phyloP scores from a whole-genome alignment of 2,329 filamentous ascomycete species.

The Cladosporium sphaerospermum region DNA sequence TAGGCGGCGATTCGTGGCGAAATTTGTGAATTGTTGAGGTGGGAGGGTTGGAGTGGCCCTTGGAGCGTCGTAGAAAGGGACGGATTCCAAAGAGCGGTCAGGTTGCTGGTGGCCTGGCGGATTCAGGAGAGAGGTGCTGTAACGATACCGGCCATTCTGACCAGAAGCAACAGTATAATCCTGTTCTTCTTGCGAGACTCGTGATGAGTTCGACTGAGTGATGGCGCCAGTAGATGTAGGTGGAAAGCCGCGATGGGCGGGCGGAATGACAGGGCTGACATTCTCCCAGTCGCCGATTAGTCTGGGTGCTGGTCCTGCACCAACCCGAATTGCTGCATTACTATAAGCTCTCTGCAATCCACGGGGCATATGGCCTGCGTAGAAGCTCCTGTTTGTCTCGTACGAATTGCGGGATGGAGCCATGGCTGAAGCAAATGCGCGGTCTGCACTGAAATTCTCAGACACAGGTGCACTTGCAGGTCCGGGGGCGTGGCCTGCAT shows the following conservation, averaged over 20 bases:
- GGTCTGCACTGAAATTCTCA: slow-evolving; percentile 23
- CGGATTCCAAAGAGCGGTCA: neutral
- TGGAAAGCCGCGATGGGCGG: slow-evolving; percentile 8
- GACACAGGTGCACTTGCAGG: slow-evolving; percentile 22
- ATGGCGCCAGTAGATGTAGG: slow-evolving; percentile 13
- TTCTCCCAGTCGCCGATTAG: slow-evolving; percentile 25
- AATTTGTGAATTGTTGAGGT: slow-evolving; percentile 8
- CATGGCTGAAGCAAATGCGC: slow-evolving; percentile 20
- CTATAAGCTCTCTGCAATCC: slow-evolving; percentile 28
- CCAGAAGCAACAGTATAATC: slow-evolving; percentile 20
- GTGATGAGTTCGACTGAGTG: slow-evolving; percentile 1
- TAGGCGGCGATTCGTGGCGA: slow-evolving; percentile 14
- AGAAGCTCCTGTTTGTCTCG: neutral
- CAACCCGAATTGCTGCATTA: slow-evolving; percentile 21
- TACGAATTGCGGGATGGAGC: slow-evolving; percentile 3
- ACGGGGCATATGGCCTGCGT: slow-evolving; percentile 18
- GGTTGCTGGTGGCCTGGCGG: slow-evolving; percentile 19
- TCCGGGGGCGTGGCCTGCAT: slow-evolving; percentile 8
- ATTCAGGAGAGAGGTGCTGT: slow-evolving; percentile 24
- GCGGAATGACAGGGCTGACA: slow-evolving; percentile 19
- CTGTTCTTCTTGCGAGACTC: slow-evolving; percentile 16
- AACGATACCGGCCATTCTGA: slow-evolving; percentile 14
- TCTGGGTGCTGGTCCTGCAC: slow-evolving; percentile 17
- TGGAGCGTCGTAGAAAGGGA: neutral
- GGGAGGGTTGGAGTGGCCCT: neutral